phyloP scores from a whole-genome alignment of 1,284 basidiomycete genomes.

The Prillingera fragicola region DNA sequence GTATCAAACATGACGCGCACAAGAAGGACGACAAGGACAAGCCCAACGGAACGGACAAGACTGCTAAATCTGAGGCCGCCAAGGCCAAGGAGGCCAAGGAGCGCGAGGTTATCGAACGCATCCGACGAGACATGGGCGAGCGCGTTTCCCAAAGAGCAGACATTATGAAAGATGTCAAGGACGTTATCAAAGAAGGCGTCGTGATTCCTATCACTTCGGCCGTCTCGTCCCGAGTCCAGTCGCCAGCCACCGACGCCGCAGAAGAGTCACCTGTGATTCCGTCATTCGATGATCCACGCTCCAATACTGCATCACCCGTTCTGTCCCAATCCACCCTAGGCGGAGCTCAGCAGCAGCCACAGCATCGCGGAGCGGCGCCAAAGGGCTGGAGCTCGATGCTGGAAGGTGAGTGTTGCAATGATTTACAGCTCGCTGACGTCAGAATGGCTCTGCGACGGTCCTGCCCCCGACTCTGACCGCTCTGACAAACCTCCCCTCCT shows the following conservation, averaged over 20 bases:
- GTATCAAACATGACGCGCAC: slow-evolving; percentile 22
- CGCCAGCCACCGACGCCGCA: neutral
- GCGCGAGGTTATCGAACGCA: neutral
- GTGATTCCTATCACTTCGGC: no score
- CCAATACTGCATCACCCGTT: neutral
- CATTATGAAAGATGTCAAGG: no score
- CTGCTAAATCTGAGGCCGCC: no score
- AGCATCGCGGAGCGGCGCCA: neutral
- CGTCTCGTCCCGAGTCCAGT: no score
- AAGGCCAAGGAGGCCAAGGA: slow-evolving; percentile 14
- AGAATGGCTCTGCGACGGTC: slow-evolving; percentile 41
- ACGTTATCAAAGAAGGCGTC: no score
- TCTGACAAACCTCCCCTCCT: neutral
- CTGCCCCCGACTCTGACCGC: slow-evolving; percentile 7
- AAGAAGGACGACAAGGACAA: slow-evolving; percentile 31
- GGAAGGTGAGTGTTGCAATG: slow-evolving; percentile 32
- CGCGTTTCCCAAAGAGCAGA: no score
- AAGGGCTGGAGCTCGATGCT: slow-evolving; percentile 46
- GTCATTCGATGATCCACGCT: neutral
- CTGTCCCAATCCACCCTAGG: no score
- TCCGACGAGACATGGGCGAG: no score
- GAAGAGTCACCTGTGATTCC: neutral
- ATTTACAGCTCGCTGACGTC: neutral
- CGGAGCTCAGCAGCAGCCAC: no score
- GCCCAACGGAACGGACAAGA: slow-evolving; percentile 7